These are phyloP conservation scores for Jaenimonas drosophilae DNA, from an alignment of 208 protist genomes.

Conservation along the genomic window DNA sequence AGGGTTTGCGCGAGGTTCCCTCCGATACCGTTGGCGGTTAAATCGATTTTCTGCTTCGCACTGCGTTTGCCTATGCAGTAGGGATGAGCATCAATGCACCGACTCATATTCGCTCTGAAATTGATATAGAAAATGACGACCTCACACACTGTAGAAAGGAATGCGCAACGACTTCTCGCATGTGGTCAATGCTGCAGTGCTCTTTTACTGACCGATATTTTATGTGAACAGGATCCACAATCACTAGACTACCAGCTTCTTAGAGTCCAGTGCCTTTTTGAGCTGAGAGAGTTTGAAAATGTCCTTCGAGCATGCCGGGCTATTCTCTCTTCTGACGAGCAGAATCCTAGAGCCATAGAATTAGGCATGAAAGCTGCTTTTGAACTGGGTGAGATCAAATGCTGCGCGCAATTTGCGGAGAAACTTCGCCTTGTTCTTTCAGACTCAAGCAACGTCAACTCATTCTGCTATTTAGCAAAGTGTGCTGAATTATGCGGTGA, in stretches of 20 bases:
- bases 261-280: constrained; percentile 40
- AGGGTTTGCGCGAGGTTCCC: too few species aligned
- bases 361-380: constrained; percentile 61
- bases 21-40: too few species aligned
- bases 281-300: constrained; percentile 53
- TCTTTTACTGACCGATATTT: constrained; percentile 47
- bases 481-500: constrained; percentile 61
- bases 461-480: constrained; percentile 66
- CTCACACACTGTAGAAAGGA: constrained; percentile 7
- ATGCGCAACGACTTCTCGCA: constrained; percentile 23
- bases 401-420: constrained; percentile 31
- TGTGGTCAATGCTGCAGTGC: constrained; percentile 55
- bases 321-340: constrained; percentile 9
- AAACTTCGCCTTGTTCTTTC: constrained; percentile 10
- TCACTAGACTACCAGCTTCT: constrained; percentile 22
- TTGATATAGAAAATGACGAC: constrained; percentile 20
- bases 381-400: constrained; percentile 55
- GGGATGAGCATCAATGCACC: too few species aligned
- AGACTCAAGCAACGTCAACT: constrained; percentile 22
- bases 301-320: constrained; percentile 30
- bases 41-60: too few species aligned
- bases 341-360: constrained; percentile 21
- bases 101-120: too few species aligned
- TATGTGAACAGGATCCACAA: constrained; percentile 29
- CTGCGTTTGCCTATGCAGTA: too few species aligned